Conservation (phyloP, 202 grass and related monocot species). For the Saccharum hybrid region DNA sequence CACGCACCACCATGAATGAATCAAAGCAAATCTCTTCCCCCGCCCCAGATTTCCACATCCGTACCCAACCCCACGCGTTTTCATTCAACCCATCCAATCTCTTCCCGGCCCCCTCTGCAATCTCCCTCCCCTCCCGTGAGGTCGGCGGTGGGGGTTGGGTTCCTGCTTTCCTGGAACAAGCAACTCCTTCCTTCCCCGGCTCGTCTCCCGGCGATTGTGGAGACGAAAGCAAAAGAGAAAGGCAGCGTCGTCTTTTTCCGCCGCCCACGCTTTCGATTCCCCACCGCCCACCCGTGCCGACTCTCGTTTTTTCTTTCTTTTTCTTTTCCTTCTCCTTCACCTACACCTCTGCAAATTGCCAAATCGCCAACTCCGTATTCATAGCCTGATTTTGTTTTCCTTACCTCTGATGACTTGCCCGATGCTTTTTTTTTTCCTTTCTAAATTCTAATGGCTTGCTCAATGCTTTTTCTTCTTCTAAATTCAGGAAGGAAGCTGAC, state of each 20-base stretch:
- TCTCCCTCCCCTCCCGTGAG: neutral
- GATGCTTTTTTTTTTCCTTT: neutral
- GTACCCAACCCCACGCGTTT: conserved; percentile 9
- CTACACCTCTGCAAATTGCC: neutral
- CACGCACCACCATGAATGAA: neutral
- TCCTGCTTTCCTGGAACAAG: conserved; percentile 29
- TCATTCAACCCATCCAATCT: neutral
- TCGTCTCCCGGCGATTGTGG: neutral
- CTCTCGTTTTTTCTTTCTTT: neutral
- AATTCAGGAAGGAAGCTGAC: neutral
- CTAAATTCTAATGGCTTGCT: neutral
- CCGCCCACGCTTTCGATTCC: neutral
- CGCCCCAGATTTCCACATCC: neutral
- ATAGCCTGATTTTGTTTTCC: neutral
- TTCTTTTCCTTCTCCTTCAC: no score
- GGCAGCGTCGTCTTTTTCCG: neutral
- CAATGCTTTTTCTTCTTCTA: no score
- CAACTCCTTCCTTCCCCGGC: neutral
- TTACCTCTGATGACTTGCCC: neutral
- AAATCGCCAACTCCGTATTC: no score
- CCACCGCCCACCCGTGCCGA: neutral
- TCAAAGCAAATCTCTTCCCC: neutral
- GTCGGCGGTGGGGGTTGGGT: neutral
- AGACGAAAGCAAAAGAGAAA: neutral
- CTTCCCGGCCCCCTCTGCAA: neutral